phyloP scores from a whole-genome alignment of 345 rosid species.

The Camelina laxa region DNA sequence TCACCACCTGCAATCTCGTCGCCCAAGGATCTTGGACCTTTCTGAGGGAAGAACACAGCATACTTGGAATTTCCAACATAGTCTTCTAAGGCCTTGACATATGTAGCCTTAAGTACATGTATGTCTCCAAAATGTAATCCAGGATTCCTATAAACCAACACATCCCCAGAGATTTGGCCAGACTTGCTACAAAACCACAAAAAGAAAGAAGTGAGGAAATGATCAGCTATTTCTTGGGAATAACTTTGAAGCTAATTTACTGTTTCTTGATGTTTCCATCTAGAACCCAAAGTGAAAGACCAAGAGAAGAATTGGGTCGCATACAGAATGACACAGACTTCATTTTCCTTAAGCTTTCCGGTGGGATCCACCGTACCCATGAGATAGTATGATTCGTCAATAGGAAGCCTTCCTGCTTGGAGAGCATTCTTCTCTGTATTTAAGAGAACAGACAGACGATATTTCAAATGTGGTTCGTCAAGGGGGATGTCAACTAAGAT shows the following conservation, averaged over 20 bases:
- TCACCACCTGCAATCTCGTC: constrained; percentile 88
- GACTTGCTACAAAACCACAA: constrained; percentile 47
- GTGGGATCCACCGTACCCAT: constrained; percentile 89
- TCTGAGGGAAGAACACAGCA: constrained; percentile 71
- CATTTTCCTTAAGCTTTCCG: constrained; percentile 51
- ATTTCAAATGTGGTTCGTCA: constrained; percentile 60
- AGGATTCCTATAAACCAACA: constrained; percentile 78
- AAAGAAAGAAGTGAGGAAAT: constrained; percentile 13
- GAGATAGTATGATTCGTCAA: constrained; percentile 61
- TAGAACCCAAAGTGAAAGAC: background rate
- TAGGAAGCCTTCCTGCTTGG: constrained; percentile 56
- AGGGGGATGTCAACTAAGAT: constrained; percentile 67
- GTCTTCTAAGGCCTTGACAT: constrained; percentile 55
- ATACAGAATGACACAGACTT: constrained; percentile 76
- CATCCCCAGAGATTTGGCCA: constrained; percentile 78
- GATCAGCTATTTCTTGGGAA: background rate
- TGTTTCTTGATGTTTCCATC: background rate
- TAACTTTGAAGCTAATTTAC: background rate
- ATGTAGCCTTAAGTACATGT: constrained; percentile 67
- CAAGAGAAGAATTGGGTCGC: constrained; percentile 23
- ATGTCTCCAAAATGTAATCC: constrained; percentile 88
- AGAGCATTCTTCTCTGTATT: constrained; percentile 52
- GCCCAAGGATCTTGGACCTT: constrained; percentile 74
- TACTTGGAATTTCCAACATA: constrained; percentile 71
- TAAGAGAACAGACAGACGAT: constrained; percentile 46